phyloP scores from a whole-genome alignment of 352 stramenopile genomes.

The Aphanomyces astaci region DNA sequence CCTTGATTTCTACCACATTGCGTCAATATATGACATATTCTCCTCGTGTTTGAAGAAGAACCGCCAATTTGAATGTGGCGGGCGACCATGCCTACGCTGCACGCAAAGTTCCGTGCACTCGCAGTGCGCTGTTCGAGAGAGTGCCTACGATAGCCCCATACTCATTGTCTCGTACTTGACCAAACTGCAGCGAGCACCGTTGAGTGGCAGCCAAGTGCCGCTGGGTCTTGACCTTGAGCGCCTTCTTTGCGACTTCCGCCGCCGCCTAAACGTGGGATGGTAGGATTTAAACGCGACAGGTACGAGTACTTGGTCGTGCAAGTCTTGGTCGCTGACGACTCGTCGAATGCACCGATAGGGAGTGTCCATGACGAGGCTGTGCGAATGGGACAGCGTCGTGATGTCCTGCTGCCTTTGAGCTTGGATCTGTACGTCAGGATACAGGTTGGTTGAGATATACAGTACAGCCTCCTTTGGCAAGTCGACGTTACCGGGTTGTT shows the following conservation, averaged over 20 bases:
- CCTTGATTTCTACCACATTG: constrained; percentile 10
- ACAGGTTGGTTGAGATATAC: no score
- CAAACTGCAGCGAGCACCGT: background rate
- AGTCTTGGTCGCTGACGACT: background rate
- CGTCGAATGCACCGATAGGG: background rate
- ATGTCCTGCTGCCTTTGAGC: background rate
- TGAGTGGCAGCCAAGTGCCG: background rate
- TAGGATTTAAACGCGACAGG: background rate
- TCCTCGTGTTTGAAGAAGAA: no score
- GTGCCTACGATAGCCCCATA: background rate
- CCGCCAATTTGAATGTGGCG: constrained; percentile 16
- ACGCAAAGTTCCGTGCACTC: background rate
- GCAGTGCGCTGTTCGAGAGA: background rate
- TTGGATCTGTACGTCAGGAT: background rate
- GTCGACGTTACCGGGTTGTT: constrained; percentile 1
- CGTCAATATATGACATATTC: no score
- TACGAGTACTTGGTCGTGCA: background rate
- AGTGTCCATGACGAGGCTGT: background rate
- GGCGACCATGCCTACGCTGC: constrained; percentile 13
- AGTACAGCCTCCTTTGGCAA: no score
- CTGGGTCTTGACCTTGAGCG: background rate
- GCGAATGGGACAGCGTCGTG: background rate
- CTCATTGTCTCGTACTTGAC: background rate
- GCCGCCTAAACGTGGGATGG: no score
- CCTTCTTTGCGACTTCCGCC: background rate